Percentiles rank a stretch among this genome's conserved stretches.
These are phyloP conservation scores for Fusarium agapanthi DNA, from an alignment of 2,329 filamentous ascomycete species.

Conservation along the genomic window DNA sequence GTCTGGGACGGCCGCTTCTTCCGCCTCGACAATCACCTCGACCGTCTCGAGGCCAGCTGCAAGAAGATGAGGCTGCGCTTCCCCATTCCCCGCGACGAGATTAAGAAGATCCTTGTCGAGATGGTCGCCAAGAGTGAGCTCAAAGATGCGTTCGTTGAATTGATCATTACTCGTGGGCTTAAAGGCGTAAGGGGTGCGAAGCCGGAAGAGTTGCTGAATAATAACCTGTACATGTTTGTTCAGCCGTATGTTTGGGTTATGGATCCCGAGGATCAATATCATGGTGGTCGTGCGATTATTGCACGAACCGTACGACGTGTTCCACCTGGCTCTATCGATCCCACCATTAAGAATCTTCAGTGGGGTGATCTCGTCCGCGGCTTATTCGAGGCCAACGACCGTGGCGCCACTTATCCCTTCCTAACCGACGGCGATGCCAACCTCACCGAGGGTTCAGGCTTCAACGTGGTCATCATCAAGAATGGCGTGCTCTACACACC, in stretches of 20 bases:
- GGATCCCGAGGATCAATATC: conserved; percentile 53
- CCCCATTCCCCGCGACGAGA: conserved; percentile 51
- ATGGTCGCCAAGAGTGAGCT: conserved; percentile 59
- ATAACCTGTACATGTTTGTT: conserved; percentile 59
- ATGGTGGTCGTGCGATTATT: conserved; percentile 54
- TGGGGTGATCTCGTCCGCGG: conserved; percentile 59
- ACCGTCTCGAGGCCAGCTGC: conserved; percentile 54
- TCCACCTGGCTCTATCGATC: conserved; percentile 58
- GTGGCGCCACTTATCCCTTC: conserved; percentile 58
- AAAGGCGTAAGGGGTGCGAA: conserved; percentile 50
- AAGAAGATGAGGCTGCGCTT: conserved; percentile 55
- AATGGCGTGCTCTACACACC: conserved; percentile 56
- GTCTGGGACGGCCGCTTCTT: conserved; percentile 63
- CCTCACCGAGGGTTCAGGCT: conserved; percentile 60
- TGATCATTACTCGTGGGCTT: conserved; percentile 61
- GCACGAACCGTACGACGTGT: conserved; percentile 55
- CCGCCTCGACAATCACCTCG: conserved; percentile 59
- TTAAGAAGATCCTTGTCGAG: conserved; percentile 51
- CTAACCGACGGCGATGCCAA: conserved; percentile 59
- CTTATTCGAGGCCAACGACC: conserved; percentile 57
- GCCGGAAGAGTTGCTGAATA: conserved; percentile 49
- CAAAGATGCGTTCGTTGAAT: conserved; percentile 58
- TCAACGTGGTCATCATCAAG: conserved; percentile 59
- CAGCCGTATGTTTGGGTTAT: conserved; percentile 61
- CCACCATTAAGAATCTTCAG: conserved; percentile 61